Conservation (phyloP, 2,329 filamentous ascomycete genomes). For the Ceratocystis alfenasii region DNA sequence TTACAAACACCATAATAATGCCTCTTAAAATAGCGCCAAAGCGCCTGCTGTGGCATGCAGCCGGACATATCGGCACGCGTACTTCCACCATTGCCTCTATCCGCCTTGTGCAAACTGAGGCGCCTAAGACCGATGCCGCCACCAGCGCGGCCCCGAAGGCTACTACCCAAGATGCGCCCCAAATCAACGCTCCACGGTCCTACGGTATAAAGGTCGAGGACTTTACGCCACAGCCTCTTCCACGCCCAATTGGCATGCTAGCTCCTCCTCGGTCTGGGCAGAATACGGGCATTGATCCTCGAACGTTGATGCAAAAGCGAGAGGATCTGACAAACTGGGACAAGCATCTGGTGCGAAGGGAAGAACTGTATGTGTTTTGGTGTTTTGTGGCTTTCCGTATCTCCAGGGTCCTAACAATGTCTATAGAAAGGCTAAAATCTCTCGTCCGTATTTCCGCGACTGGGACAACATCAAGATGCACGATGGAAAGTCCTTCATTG, state of each 20-base stretch:
- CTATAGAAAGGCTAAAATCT: conserved; percentile 57
- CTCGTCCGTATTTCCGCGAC: conserved; percentile 89
- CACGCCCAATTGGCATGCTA: conserved; percentile 70
- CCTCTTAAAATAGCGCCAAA: neutral
- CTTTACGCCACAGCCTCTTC: conserved; percentile 48
- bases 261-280: conserved; percentile 63
- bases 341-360: conserved; percentile 65
- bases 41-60: neutral
- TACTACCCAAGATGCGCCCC: conserved; percentile 29
- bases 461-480: conserved; percentile 74
- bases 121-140: conserved; percentile 18
- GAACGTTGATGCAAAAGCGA: conserved; percentile 54
- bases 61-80: conserved; percentile 29
- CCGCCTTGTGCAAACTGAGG: conserved; percentile 37
- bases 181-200: conserved; percentile 45
- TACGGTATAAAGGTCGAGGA: conserved; percentile 44
- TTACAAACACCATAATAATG: neutral
- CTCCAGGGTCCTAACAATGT: neutral
- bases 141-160: conserved; percentile 21
- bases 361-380: conserved; percentile 50
- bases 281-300: conserved; percentile 64
- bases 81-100: conserved; percentile 40
- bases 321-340: conserved; percentile 78
- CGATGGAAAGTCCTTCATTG: conserved; percentile 83
- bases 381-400: neutral